These are phyloP conservation scores for Vitis hybrid DNA, from an alignment of 177 flowering plant species.

Conservation along the genomic window DNA sequence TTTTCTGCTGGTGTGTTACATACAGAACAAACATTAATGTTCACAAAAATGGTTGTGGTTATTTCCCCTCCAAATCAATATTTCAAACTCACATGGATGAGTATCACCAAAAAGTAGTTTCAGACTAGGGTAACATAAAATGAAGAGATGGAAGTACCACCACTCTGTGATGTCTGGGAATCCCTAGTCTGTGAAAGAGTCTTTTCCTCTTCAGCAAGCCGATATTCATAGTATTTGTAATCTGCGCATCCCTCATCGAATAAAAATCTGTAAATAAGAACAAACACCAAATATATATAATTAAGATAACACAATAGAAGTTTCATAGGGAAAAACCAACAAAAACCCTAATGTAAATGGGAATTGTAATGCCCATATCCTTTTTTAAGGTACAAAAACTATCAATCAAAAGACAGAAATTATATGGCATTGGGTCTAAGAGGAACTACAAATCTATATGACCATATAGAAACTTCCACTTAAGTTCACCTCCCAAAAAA, in stretches of 20 bases:
- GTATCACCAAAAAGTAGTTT: neutral
- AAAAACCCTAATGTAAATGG: too few relatives aligned
- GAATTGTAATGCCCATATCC: too few relatives aligned
- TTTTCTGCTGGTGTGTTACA: too few relatives aligned
- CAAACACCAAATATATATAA: neutral
- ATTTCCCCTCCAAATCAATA: neutral
- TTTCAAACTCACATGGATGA: neutral
- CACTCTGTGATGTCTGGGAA: conserved; percentile 40
- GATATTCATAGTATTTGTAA: conserved; percentile 87
- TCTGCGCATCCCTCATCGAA: conserved; percentile 78
- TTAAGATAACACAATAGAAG: neutral
- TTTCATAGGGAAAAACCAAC: too few relatives aligned
- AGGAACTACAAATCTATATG: too few relatives aligned
- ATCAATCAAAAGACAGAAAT: too few relatives aligned
- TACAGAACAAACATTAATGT: too few relatives aligned
- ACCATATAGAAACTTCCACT: too few relatives aligned
- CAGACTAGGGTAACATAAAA: neutral
- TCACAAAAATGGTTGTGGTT: too few relatives aligned
- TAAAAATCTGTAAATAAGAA: conserved; percentile 56
- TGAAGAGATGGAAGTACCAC: conserved; percentile 19
- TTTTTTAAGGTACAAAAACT: too few relatives aligned
- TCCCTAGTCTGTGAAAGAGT: conserved; percentile 47
- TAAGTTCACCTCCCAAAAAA: too few relatives aligned
- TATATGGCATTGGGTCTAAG: too few relatives aligned
- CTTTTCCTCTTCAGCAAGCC: conserved; percentile 77